Conservation (phyloP, 1,284 basidiomycete species). For the Pterulicium gracile region DNA sequence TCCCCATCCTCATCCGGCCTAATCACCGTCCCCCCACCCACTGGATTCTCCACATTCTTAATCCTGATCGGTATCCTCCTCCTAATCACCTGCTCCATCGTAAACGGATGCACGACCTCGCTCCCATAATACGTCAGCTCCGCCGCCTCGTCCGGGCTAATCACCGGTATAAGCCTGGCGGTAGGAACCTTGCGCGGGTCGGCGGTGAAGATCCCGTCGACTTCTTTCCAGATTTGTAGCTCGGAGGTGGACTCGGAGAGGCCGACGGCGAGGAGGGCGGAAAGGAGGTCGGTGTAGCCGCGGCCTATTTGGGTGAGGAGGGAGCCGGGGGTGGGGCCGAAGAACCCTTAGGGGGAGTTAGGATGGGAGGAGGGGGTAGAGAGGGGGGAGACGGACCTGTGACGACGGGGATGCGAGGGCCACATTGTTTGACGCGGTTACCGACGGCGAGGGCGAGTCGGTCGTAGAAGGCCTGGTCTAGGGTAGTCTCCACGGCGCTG, state of each 20-base stretch:
- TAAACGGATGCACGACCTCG: constrained; percentile 98
- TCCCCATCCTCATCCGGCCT: constrained; percentile 64
- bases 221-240: constrained; percentile 99
- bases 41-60: constrained; percentile 95
- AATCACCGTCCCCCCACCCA: constrained; percentile 87
- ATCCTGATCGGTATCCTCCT: constrained; percentile 92
- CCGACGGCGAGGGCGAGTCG: constrained; percentile 65
- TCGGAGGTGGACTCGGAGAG: constrained; percentile 74
- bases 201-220: constrained; percentile 99
- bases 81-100: constrained; percentile 98
- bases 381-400: constrained; percentile 49
- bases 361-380: not conserved
- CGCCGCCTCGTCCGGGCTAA: constrained; percentile 96
- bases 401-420: constrained; percentile 77
- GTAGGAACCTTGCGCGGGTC: constrained; percentile 94
- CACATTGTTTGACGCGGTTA: constrained; percentile 72
- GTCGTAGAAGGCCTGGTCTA: constrained; percentile 91
- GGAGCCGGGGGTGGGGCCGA: constrained; percentile 93
- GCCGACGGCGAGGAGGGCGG: constrained; percentile 89
- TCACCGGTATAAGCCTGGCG: constrained; percentile 86
- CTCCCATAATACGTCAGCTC: constrained; percentile 98
- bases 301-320: constrained; percentile 88
- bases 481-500: constrained; percentile 35
- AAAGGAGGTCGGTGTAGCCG: constrained; percentile 93
- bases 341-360: constrained; percentile 49